phyloP scores from a whole-genome alignment of 2,329 filamentous ascomycete genomes.

The Lachnellula arida region DNA sequence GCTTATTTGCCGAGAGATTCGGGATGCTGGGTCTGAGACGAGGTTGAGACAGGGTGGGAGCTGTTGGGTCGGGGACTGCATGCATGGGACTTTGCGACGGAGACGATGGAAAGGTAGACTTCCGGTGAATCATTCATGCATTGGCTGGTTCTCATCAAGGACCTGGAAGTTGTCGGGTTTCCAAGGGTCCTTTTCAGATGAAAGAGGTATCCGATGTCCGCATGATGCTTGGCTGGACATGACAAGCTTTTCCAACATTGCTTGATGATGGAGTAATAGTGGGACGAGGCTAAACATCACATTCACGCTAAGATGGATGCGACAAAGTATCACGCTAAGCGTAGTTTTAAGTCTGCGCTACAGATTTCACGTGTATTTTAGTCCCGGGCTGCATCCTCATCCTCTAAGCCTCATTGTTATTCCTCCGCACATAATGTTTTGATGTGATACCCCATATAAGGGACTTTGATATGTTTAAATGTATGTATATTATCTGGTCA shows the following conservation, averaged over 20 bases:
- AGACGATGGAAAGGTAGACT: slow-evolving; percentile 8
- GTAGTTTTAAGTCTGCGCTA: too few species aligned
- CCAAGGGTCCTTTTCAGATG: slow-evolving; percentile 11
- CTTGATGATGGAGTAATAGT: neutral
- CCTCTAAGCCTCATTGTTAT: too few species aligned
- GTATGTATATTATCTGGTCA: too few species aligned
- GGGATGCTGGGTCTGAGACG: slow-evolving; percentile 8
- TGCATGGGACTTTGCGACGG: neutral
- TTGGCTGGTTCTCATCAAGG: neutral
- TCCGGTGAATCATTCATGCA: slow-evolving; percentile 13
- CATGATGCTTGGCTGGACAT: slow-evolving; percentile 2
- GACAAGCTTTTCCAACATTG: slow-evolving; percentile 3
- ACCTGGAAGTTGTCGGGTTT: neutral
- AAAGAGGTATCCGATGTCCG: slow-evolving; percentile 3
- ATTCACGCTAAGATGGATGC: too few species aligned
- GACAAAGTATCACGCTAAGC: too few species aligned
- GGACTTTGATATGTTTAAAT: too few species aligned
- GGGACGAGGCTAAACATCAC: too few species aligned
- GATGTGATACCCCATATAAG: too few species aligned
- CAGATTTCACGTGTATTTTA: too few species aligned
- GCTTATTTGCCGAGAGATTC: slow-evolving; percentile 1
- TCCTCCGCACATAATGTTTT: too few species aligned
- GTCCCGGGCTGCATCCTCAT: too few species aligned
- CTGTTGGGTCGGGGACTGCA: neutral
- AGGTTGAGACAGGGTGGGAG: slow-evolving; percentile 14